Percentiles rank a stretch among this genome's conserved stretches.
These are phyloP conservation scores for Hyparrhenia diplandra DNA, from an alignment of 176 grass and related monocot species.

Conservation along the genomic window DNA sequence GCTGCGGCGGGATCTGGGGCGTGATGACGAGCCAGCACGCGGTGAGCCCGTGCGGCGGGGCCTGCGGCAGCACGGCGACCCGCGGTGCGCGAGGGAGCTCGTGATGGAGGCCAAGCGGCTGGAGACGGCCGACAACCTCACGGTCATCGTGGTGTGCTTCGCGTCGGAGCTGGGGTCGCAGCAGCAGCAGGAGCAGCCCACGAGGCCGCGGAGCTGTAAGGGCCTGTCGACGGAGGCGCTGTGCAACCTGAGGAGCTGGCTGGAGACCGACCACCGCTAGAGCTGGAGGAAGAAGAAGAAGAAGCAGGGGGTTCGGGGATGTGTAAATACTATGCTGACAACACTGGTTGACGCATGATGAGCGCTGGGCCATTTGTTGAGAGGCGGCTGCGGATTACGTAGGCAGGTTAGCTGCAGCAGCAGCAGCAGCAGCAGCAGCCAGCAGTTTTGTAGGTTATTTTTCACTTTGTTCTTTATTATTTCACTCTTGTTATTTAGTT, in stretches of 20 bases:
- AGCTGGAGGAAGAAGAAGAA: background rate
- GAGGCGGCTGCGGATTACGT: conserved; percentile 30
- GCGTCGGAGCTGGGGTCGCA: conserved; percentile 27
- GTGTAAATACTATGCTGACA: conserved; percentile 56
- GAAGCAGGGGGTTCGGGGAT: background rate
- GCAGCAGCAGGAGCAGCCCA: background rate
- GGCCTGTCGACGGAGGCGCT: conserved; percentile 59
- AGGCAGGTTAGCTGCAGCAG: conserved; percentile 18
- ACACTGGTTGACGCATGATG: conserved; percentile 27
- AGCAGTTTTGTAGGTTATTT: conserved; percentile 56
- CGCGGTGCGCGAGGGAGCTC: conserved; percentile 61
- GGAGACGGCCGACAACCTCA: conserved; percentile 61
- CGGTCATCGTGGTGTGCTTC: conserved; percentile 63
- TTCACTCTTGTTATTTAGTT: background rate
- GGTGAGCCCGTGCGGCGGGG: conserved; percentile 46
- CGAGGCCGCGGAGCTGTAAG: conserved; percentile 52
- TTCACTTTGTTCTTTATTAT: background rate
- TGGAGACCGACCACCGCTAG: conserved; percentile 40
- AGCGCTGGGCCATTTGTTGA: conserved; percentile 25
- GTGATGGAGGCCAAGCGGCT: conserved; percentile 65
- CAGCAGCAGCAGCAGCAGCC: conserved; percentile 29
- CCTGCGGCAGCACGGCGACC: conserved; percentile 60
- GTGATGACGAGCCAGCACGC: conserved; percentile 77
- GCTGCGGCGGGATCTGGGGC: conserved; percentile 77
- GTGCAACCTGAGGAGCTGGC: conserved; percentile 60